A percentile compares a stretch with the other conserved stretches of the same genome.
These are phyloP conservation scores for Flaveria sonorensis DNA, from an alignment of 129 eudicot genomes.

Conservation along the genomic window DNA sequence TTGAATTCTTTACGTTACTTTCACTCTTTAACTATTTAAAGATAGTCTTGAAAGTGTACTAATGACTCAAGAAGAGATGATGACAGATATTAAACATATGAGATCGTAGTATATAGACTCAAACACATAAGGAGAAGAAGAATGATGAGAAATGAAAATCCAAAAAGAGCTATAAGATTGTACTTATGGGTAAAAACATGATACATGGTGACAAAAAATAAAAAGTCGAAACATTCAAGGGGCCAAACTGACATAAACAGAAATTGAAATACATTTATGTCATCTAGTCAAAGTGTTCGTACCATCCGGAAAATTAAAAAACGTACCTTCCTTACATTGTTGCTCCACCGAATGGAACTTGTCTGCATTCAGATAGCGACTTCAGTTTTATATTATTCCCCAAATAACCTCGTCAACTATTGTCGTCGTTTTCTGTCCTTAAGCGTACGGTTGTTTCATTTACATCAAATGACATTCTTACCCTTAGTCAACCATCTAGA, in stretches of 20 bases:
- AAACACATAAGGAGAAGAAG: too few species aligned
- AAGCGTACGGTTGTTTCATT: slow-evolving; percentile 50
- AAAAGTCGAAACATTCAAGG: slow-evolving; percentile 21
- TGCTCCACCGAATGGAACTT: slow-evolving; percentile 63
- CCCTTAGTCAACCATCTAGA: slow-evolving; percentile 30
- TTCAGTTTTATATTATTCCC: slow-evolving; percentile 26
- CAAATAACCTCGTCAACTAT: slow-evolving; percentile 43
- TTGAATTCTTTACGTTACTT: too few species aligned
- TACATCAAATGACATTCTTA: slow-evolving; percentile 29
- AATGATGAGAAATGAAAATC: too few species aligned
- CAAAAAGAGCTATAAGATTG: neutral
- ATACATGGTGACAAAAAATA: slow-evolving; percentile 1
- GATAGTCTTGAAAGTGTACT: too few species aligned
- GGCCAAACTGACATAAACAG: neutral
- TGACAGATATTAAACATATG: too few species aligned
- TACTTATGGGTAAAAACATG: neutral
- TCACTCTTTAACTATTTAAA: too few species aligned
- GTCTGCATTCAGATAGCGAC: slow-evolving; percentile 47
- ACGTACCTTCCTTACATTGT: slow-evolving; percentile 75
- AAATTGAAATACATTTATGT: slow-evolving; percentile 12
- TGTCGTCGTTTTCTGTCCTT: slow-evolving; percentile 55
- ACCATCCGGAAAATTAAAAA: slow-evolving; percentile 47
- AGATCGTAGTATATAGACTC: too few species aligned
- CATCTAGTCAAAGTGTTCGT: slow-evolving; percentile 42
- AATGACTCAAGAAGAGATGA: too few species aligned